Conservation (phyloP, 2,329 filamentous ascomycete genomes). For the Tolypocladium inflatum region DNA sequence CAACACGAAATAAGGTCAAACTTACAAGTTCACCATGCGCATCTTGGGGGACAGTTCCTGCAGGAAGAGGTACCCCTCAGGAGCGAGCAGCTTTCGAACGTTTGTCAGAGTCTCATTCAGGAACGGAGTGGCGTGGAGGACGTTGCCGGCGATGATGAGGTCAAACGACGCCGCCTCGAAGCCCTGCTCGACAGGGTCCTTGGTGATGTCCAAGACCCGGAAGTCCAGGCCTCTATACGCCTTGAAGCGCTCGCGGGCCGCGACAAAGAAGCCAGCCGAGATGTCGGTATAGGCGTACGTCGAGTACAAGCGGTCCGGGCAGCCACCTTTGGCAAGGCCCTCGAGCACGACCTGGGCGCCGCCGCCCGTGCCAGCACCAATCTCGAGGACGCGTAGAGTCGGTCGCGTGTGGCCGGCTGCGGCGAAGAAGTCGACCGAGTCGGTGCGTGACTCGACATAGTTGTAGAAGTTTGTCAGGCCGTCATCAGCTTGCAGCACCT, state of each 20-base stretch:
- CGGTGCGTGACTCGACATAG: no score
- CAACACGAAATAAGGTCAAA: no score
- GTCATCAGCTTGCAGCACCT: no score
- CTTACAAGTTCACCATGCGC: no score
- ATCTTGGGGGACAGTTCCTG: no score
- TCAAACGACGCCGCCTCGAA: constrained; percentile 3
- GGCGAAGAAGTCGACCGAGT: no score
- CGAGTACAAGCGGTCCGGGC: constrained; percentile 1
- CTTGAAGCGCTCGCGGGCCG: constrained; percentile 11
- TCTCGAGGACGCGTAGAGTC: no score
- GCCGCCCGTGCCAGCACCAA: not conserved
- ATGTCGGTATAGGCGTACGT: constrained; percentile 15
- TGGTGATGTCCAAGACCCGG: constrained; percentile 14
- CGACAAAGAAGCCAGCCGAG: constrained; percentile 10
- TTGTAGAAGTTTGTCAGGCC: no score
- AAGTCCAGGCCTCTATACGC: constrained; percentile 3
- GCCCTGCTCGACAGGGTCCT: constrained; percentile 3
- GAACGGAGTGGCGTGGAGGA: not conserved
- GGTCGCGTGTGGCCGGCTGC: no score
- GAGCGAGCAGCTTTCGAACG: not conserved
- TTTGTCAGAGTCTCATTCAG: not conserved
- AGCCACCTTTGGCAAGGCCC: not conserved
- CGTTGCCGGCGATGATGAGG: constrained; percentile 3
- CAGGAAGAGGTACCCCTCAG: not conserved
- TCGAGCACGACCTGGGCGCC: constrained; percentile 11